Conservation (phyloP, 2,329 filamentous ascomycete species). For the Clonostachys solani region DNA sequence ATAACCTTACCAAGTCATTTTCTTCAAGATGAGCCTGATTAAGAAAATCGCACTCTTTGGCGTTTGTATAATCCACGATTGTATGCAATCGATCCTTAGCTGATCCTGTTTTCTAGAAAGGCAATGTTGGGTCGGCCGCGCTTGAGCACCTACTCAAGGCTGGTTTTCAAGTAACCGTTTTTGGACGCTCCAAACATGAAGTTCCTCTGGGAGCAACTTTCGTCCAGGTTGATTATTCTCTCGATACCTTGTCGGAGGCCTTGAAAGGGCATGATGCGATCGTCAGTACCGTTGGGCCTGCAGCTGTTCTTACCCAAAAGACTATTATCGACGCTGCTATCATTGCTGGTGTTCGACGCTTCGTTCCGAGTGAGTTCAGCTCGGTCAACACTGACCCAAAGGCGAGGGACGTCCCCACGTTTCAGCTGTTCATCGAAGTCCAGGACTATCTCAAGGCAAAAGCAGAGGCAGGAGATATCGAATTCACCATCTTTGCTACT, state of each 20-base stretch:
- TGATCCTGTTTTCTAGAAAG: not conserved
- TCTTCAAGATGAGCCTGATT: not conserved
- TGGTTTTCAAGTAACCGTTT: not conserved
- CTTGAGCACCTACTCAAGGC: not conserved
- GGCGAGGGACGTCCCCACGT: constrained; percentile 38
- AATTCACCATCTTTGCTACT: constrained; percentile 45
- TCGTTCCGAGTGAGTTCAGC: constrained; percentile 49
- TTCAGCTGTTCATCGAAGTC: constrained; percentile 36
- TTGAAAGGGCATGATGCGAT: constrained; percentile 49
- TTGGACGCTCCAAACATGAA: not conserved
- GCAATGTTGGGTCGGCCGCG: not conserved
- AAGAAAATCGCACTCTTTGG: not conserved
- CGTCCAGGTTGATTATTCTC: constrained; percentile 16
- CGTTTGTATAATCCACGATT: not conserved
- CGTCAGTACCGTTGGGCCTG: constrained; percentile 21
- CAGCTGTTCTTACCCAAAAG: constrained; percentile 25
- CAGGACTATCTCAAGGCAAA: constrained; percentile 26
- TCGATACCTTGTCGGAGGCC: constrained; percentile 36
- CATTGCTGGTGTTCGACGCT: constrained; percentile 49
- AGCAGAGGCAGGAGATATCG: constrained; percentile 27
- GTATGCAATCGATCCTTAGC: not conserved
- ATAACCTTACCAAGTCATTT: too few species aligned
- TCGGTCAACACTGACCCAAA: constrained; percentile 15
- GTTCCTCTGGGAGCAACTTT: constrained; percentile 9
- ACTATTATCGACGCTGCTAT: constrained; percentile 48